Conservation (phyloP, 495 filamentous ascomycete species). For the Pseudotulostoma volvatum region DNA sequence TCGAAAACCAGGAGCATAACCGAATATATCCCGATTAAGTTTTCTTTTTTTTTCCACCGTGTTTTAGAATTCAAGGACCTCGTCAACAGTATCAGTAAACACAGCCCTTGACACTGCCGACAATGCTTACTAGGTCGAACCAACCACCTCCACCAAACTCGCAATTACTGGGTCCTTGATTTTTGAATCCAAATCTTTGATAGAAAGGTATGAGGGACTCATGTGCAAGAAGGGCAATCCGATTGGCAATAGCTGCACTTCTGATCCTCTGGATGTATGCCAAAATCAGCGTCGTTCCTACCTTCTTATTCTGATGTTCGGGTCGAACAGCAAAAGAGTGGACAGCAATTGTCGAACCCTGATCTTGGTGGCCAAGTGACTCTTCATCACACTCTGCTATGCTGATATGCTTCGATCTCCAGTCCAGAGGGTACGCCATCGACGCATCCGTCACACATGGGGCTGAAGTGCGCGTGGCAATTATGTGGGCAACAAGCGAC, state of each 20-base stretch:
- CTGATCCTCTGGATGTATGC: conserved; percentile 58
- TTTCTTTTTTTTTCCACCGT: too few relatives aligned
- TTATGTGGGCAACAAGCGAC: conserved; percentile 63
- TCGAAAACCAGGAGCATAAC: too few relatives aligned
- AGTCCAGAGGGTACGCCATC: conserved; percentile 58
- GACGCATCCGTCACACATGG: conserved; percentile 52
- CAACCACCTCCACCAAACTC: conserved; percentile 68
- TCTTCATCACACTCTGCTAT: conserved; percentile 9
- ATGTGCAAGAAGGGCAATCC: conserved; percentile 63
- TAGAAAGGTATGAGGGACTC: conserved; percentile 60
- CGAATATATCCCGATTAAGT: too few relatives aligned
- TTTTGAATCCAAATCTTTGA: conserved; percentile 54
- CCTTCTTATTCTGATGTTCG: conserved; percentile 51
- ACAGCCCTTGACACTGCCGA: conserved; percentile 1
- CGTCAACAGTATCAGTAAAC: conserved; percentile 3
- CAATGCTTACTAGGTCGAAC: conserved; percentile 43
- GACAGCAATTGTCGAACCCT: conserved; percentile 56
- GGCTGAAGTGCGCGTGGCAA: conserved; percentile 51
- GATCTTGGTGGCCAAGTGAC: conserved; percentile 47
- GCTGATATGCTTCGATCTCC: conserved; percentile 30
- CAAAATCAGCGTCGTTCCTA: conserved; percentile 62
- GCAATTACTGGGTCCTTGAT: conserved; percentile 46
- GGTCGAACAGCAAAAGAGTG: conserved; percentile 72
- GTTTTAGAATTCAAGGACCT: conserved; percentile 26
- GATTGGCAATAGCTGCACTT: conserved; percentile 47